Conservation (phyloP, 208 protist species). For the Novymonas esmeraldas region DNA sequence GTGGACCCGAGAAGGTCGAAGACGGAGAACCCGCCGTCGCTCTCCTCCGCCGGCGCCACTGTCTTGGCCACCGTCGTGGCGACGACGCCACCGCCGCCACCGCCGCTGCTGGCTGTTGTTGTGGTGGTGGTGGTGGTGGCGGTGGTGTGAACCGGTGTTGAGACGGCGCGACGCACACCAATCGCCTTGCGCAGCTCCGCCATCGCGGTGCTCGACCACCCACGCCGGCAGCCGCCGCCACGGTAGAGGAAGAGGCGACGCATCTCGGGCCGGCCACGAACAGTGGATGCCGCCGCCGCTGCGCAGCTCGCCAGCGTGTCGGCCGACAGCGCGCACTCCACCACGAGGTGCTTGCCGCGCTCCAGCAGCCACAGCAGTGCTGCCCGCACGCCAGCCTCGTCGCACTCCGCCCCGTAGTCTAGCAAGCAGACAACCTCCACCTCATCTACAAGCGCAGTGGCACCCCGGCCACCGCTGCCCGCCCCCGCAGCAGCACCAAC, state of each 20-base stretch:
- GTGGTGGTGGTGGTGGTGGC: background rate
- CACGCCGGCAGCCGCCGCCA: conserved; percentile 20
- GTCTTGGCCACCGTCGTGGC: background rate
- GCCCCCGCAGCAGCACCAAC: background rate
- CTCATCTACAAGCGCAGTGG: conserved; percentile 13
- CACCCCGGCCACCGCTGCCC: background rate
- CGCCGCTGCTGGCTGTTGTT: background rate
- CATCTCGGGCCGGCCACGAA: conserved; percentile 23
- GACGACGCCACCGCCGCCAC: conserved; percentile 1
- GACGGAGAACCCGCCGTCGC: conserved; percentile 21
- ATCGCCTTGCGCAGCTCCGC: conserved; percentile 24
- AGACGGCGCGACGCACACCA: conserved; percentile 15
- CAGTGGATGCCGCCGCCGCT: conserved; percentile 11
- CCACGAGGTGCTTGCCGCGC: conserved; percentile 31
- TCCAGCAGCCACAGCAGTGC: conserved; percentile 27
- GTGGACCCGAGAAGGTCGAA: conserved; percentile 24
- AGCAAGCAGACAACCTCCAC: conserved; percentile 26
- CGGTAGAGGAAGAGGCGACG: conserved; percentile 27
- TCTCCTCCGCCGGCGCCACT: background rate
- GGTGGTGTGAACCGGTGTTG: background rate
- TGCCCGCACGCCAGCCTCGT: conserved; percentile 16
- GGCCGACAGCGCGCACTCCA: conserved; percentile 19
- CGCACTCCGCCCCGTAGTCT: background rate
- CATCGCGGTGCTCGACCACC: conserved; percentile 28
- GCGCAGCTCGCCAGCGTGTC: conserved; percentile 27